Percentiles rank a stretch among this genome's conserved stretches.
Evolutionary conservation across 768 basidiomycete genomes (phyloP).

Genomic region (Myochromella boudieri): DNA sequence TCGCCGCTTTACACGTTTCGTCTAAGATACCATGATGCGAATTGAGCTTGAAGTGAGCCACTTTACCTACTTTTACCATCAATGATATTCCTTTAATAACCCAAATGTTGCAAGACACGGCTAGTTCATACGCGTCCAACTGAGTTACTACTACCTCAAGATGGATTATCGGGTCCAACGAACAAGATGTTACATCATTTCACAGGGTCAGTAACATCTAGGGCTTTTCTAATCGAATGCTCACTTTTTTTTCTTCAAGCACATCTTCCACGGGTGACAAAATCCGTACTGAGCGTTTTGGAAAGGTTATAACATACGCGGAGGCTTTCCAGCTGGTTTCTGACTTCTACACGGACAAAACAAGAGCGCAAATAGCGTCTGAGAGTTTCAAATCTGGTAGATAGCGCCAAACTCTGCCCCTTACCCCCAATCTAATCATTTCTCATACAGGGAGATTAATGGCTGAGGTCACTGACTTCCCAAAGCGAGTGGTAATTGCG

Average conservation of each 20-base stretch:
- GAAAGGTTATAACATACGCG: conserved; percentile 53
- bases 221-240: not conserved
- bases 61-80: not conserved
- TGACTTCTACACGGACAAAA: conserved; percentile 62
- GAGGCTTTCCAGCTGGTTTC: conserved; percentile 70
- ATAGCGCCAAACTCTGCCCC: too few species aligned
- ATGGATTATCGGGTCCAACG: conserved; percentile 64
- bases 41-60: conserved; percentile 78
- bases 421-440: not conserved
- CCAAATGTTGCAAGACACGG: conserved; percentile 59
- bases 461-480: conserved; percentile 63
- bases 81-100: not conserved
- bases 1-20: conserved; percentile 1
- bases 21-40: conserved; percentile 75
- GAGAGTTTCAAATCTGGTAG: conserved; percentile 47
- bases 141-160: conserved; percentile 70
- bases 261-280: conserved; percentile 35
- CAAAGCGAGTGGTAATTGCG: conserved; percentile 67
- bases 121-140: conserved; percentile 82
- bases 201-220: conserved; percentile 44
- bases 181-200: conserved; percentile 76
- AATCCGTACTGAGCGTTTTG: conserved; percentile 65
- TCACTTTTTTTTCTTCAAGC: conserved; percentile 25
- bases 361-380: conserved; percentile 35
- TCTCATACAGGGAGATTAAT: conserved; percentile 54